A percentile compares a stretch with the other conserved stretches of the same genome.
Conservation (phyloP, 202 grass and related monocot species). For the Setaria italica region DNA sequence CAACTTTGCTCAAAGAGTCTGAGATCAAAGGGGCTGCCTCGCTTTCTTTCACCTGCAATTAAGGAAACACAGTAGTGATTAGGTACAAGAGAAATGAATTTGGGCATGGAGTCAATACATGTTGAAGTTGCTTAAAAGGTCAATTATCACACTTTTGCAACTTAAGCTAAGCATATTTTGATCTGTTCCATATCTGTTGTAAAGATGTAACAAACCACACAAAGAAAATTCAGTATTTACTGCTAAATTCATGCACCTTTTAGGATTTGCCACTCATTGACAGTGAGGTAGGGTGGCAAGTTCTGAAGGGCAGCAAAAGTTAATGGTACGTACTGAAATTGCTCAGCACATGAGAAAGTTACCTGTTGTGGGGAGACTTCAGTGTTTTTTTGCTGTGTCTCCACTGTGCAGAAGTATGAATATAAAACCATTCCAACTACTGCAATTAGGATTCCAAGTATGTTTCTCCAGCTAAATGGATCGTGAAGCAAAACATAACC, state of each 20-base stretch:
- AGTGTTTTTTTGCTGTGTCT: conserved; percentile 53
- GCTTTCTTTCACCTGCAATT: conserved; percentile 51
- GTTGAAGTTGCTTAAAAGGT: not conserved
- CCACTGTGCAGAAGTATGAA: conserved; percentile 70
- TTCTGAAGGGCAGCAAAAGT: not conserved
- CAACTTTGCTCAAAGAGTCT: conserved; percentile 64
- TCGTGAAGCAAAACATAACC: conserved; percentile 93
- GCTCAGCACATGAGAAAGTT: conserved; percentile 23
- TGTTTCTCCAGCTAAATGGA: conserved; percentile 98
- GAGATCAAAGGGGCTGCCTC: conserved; percentile 57
- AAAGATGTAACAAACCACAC: not conserved
- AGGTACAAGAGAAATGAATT: conserved; percentile 25
- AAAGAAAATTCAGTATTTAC: not conserved
- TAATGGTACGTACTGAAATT: not conserved
- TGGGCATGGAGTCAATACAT: not conserved
- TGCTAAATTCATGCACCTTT: not conserved
- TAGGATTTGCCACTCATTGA: not conserved
- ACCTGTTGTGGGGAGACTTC: conserved; percentile 68
- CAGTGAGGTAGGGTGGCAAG: not conserved
- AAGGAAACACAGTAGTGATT: conserved; percentile 6
- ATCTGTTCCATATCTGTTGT: not conserved
- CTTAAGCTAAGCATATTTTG: not conserved
- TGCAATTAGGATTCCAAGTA: conserved; percentile 77
- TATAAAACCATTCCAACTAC: conserved; percentile 81
- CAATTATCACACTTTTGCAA: not conserved